Evolutionary conservation across 1,139 yeast genomes (phyloP).

Genomic region (Saccharomyces pastorianus): DNA sequence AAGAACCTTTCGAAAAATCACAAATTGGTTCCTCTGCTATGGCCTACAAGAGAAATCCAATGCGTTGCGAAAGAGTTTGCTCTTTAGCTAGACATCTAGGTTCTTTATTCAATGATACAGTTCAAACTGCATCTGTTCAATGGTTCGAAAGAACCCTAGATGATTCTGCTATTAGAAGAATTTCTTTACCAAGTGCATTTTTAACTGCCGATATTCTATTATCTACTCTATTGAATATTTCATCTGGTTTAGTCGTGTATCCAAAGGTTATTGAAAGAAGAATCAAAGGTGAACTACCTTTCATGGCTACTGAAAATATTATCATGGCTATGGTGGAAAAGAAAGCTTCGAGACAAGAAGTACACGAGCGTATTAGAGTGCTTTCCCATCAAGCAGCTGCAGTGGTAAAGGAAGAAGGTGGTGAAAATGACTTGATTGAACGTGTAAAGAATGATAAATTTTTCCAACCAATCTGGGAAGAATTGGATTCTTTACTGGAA

Average conservation of each 20-base stretch:
- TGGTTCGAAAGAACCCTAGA: slow-evolving; percentile 99
- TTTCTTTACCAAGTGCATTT: slow-evolving; percentile 92
- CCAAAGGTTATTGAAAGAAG: slow-evolving; percentile 98
- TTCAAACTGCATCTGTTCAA: slow-evolving; percentile 95
- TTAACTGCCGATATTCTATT: slow-evolving; percentile 90
- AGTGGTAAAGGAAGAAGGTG: slow-evolving; percentile 96
- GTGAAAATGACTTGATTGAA: slow-evolving; percentile 93
- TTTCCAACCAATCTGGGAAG: slow-evolving; percentile 83
- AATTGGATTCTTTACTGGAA: slow-evolving; percentile 71
- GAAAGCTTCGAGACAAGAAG: slow-evolving; percentile 96
- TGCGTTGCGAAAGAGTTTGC: slow-evolving; percentile 98
- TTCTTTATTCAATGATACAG: slow-evolving; percentile 82
- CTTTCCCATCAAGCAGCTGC: slow-evolving; percentile 95
- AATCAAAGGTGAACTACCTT: slow-evolving; percentile 88
- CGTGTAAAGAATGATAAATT: slow-evolving; percentile 72
- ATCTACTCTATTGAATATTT: slow-evolving; percentile 82
- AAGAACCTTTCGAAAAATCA: slow-evolving; percentile 95
- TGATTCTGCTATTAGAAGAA: slow-evolving; percentile 97
- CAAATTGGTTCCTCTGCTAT: slow-evolving; percentile 97
- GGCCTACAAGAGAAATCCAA: slow-evolving; percentile 99
- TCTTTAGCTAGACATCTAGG: slow-evolving; percentile 93
- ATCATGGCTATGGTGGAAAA: slow-evolving; percentile 99
- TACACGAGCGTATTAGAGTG: slow-evolving; percentile 96
- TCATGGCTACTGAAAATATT: slow-evolving; percentile 98
- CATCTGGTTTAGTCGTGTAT: slow-evolving; percentile 92